phyloP scores from a whole-genome alignment of 768 basidiomycete species.

The Termitomyces sp. region DNA sequence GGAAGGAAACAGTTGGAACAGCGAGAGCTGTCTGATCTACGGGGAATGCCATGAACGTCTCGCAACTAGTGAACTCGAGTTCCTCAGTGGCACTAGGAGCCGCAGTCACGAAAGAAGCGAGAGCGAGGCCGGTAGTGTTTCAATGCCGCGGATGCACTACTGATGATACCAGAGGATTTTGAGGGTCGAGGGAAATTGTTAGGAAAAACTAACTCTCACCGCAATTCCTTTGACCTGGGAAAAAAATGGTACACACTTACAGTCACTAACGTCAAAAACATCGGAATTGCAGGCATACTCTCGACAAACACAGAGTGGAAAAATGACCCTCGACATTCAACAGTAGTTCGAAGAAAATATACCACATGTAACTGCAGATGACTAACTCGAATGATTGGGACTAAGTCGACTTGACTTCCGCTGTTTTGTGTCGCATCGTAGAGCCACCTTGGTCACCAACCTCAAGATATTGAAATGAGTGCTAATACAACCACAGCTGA shows the following conservation, averaged over 20 bases:
- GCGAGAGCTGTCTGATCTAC: constrained; percentile 27
- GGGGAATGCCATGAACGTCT: constrained; percentile 23
- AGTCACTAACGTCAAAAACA: too few relatives aligned
- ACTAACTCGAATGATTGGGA: too few relatives aligned
- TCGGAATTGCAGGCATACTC: too few relatives aligned
- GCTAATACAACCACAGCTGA: neutral
- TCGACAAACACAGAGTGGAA: too few relatives aligned
- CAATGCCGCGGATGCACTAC: neutral
- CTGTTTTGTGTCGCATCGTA: too few relatives aligned
- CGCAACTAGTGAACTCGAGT: constrained; percentile 13
- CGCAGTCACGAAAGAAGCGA: constrained; percentile 16
- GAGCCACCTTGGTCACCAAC: neutral
- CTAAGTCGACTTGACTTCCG: neutral
- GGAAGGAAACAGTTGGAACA: constrained; percentile 26
- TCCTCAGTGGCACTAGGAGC: neutral
- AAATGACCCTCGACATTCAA: too few relatives aligned
- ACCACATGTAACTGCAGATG: too few relatives aligned
- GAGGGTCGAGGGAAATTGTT: neutral
- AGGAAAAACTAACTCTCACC: too few relatives aligned
- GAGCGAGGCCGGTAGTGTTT: constrained; percentile 16
- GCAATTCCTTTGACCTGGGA: too few relatives aligned
- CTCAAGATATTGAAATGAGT: neutral
- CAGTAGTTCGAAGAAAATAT: too few relatives aligned
- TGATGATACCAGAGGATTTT: neutral
- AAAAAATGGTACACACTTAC: too few relatives aligned